phyloP scores from a whole-genome alignment of 768 basidiomycete species.

The Fomitopsis pulvina region DNA sequence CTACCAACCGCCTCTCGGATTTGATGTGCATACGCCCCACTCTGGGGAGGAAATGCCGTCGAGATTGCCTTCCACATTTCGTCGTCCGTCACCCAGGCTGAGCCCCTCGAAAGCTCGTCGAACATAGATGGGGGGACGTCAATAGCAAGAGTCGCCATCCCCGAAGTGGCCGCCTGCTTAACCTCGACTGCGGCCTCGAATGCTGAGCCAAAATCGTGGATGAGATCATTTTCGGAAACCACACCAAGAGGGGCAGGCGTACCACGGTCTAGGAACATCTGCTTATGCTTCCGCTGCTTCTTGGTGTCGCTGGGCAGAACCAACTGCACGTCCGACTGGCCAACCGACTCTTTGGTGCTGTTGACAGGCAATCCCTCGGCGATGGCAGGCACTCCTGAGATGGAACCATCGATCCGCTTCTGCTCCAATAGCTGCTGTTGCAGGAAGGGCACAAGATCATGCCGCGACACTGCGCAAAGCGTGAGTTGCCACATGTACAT shows the following conservation, averaged over 20 bases:
- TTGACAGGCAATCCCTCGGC: constrained; percentile 32
- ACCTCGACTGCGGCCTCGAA: constrained; percentile 55
- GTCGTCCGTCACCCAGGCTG: constrained; percentile 68
- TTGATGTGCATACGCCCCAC: constrained; percentile 57
- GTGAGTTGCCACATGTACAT: neutral
- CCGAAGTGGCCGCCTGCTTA: constrained; percentile 44
- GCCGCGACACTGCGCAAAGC: constrained; percentile 37
- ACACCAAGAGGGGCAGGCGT: neutral
- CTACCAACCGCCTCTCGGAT: constrained; percentile 61
- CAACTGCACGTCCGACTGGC: constrained; percentile 47
- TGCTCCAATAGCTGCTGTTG: constrained; percentile 77
- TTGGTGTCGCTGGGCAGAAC: constrained; percentile 63
- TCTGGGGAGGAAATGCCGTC: constrained; percentile 47
- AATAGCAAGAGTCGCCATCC: constrained; percentile 64
- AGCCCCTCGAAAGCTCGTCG: constrained; percentile 49
- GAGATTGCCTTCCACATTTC: constrained; percentile 63
- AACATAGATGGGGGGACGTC: constrained; percentile 59
- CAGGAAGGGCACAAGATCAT: constrained; percentile 70
- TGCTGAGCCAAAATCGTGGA: constrained; percentile 33
- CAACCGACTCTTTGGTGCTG: constrained; percentile 28
- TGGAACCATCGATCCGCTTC: constrained; percentile 62
- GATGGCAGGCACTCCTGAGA: constrained; percentile 47
- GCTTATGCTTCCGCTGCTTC: constrained; percentile 70
- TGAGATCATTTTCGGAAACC: neutral
- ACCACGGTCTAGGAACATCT: constrained; percentile 49